A percentile compares a stretch with the other conserved stretches of the same genome.
Conservation (phyloP, 805 yeast genomes). For the Metschnikowia lochheadii region DNA sequence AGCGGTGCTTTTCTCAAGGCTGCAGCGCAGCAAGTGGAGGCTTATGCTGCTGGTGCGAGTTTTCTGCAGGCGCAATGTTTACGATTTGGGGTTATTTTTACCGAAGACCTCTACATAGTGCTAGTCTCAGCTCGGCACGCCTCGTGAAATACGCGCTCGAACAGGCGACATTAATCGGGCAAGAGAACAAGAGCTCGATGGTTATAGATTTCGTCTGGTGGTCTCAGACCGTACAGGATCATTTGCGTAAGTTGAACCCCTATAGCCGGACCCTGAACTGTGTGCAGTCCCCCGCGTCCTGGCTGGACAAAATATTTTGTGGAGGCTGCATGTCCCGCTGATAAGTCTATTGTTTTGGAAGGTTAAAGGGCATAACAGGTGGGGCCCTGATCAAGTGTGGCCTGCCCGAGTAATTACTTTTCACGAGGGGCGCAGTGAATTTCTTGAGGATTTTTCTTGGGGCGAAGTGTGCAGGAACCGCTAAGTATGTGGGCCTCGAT, state of each 20-base stretch:
- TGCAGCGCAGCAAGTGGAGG: conserved; percentile 3
- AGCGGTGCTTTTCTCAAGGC: not conserved
- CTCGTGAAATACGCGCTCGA: not conserved
- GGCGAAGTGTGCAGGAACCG: not conserved
- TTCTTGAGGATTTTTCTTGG: not conserved
- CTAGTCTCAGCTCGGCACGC: not conserved
- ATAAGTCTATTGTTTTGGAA: not conserved
- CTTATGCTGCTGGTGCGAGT: not conserved
- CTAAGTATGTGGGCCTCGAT: no score
- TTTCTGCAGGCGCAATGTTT: conserved; percentile 1
- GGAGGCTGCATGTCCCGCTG: no score
- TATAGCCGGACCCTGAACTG: no score
- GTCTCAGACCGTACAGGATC: no score
- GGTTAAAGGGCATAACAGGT: no score
- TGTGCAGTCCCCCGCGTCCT: no score
- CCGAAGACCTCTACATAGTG: not conserved
- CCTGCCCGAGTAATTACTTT: not conserved
- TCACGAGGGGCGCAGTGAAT: not conserved
- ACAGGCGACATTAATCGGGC: no score
- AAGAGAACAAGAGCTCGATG: no score
- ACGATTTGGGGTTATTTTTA: not conserved
- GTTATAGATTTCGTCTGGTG: no score
- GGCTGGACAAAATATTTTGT: no score
- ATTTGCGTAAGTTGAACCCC: no score
- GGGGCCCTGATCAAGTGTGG: no score